Conservation (phyloP, 169 alveolate genomes). For the Eimeria maxima region DNA sequence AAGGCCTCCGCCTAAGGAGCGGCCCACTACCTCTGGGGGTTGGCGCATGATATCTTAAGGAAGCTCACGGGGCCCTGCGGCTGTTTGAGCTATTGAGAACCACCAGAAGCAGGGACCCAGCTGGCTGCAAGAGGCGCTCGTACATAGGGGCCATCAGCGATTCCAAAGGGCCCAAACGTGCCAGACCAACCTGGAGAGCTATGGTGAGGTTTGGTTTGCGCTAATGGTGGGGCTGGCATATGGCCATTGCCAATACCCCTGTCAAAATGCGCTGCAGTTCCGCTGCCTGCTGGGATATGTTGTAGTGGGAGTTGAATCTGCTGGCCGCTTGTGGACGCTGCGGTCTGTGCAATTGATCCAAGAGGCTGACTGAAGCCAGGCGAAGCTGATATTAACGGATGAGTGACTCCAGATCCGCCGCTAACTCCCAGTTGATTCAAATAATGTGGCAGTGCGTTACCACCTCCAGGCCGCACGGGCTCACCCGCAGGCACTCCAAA, state of each 20-base stretch:
- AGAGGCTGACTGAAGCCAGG: no score
- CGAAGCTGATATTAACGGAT: no score
- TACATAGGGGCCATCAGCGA: neutral
- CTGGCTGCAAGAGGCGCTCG: neutral
- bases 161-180: neutral
- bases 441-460: neutral
- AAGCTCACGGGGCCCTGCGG: neutral
- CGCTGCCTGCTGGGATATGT: no score
- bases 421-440: no score
- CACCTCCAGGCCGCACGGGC: neutral
- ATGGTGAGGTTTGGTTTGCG: no score
- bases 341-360: no score
- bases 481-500: neutral
- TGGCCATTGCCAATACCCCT: neutral
- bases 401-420: no score
- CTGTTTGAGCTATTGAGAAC: neutral
- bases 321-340: no score
- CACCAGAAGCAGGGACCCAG: neutral
- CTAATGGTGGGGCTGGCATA: neutral
- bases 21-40: no score
- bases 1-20: no score
- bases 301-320: no score
- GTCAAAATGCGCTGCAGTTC: no score
- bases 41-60: neutral
- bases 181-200: neutral